These are phyloP conservation scores for Babesia ovata DNA, from an alignment of 169 alveolate species.

Conservation along the genomic window DNA sequence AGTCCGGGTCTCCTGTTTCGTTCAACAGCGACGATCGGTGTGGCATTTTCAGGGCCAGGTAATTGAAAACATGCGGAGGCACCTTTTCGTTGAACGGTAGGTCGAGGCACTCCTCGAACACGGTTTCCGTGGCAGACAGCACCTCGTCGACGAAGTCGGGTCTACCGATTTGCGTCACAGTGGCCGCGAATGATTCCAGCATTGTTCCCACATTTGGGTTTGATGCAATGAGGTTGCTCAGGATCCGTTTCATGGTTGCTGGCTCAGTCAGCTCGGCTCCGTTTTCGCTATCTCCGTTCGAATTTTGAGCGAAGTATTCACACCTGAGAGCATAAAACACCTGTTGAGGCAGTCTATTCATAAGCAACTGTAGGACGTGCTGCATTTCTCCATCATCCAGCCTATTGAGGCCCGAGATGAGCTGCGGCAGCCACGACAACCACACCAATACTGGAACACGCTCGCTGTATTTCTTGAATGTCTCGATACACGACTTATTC, in stretches of 20 bases:
- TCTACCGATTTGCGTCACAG: constrained; percentile 54
- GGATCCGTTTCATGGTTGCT: constrained; percentile 21
- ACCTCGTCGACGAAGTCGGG: constrained; percentile 65
- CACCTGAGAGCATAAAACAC: constrained; percentile 70
- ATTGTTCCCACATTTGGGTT: constrained; percentile 52
- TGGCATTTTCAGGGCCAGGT: constrained; percentile 45
- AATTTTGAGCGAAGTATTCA: constrained; percentile 70
- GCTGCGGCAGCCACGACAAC: constrained; percentile 78
- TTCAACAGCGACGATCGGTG: constrained; percentile 10
- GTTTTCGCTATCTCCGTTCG: constrained; percentile 23
- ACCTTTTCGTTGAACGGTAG: constrained; percentile 62
- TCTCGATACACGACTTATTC: constrained; percentile 11
- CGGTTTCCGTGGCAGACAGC: constrained; percentile 60
- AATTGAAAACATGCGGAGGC: constrained; percentile 58
- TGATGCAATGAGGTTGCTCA: constrained; percentile 38
- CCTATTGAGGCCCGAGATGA: constrained; percentile 63
- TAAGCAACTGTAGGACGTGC: constrained; percentile 68
- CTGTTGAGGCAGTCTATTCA: constrained; percentile 69
- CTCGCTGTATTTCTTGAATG: constrained; percentile 73
- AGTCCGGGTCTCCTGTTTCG: not conserved
- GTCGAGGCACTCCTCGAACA: constrained; percentile 67
- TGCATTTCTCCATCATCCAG: constrained; percentile 63
- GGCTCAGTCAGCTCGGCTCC: constrained; percentile 24
- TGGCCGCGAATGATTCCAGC: constrained; percentile 54
- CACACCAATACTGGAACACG: constrained; percentile 71